Base-by-base conservation (phyloP, 768 basidiomycete species). In the Hydnum rufescens region DNA sequence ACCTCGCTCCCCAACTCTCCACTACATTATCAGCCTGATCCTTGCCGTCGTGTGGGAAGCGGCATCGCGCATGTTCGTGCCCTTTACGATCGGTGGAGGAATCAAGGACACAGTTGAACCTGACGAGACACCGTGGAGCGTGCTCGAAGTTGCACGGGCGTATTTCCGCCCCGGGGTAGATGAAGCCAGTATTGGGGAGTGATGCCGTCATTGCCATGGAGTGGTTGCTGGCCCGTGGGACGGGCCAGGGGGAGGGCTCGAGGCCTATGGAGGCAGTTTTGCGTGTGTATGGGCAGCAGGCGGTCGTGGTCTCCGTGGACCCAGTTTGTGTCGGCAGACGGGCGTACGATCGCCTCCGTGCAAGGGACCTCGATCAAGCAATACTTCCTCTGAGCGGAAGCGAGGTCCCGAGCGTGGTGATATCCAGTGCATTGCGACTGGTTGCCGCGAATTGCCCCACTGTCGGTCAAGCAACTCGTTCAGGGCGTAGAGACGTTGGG, bases 121-220 rank as follows among this genome's bases (percentile, higher is more conserved):
- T 0, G 95, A 99, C 64, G 92, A 90, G 32, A 93, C 90, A 3
- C 69, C 68, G 54, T 82, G 77, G 55, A 71, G 76, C 28, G 95
- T 95, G 13, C 72, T 95, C 53, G 92, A 97, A 64, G 95, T 97
- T 46, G 95, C 95, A 3, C 82, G 86, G 4, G 77, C 81, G 13
- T 99, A 99, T 67, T 99, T 99, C 68, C 80, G 95, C 30, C 87
- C 84, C 3, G 95, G 95, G 3, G 95, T 95, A 5, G 95, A 99
- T 69, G 97, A 99, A 68, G 92, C 97, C 48, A 90, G 86, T 63
- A 90, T 99, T 64, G 93, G 93, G 93, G 18, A 84, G 82, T 26
- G 95, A 99, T 59, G 93, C 95, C 0, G 95, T 97, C 18, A 77
- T 82, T 57, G 87, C 90, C 23, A 90, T 95, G 52, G 93, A 97